Base-by-base conservation (phyloP, 495 filamentous ascomycete species). In the Acidiella bohemica region DNA sequence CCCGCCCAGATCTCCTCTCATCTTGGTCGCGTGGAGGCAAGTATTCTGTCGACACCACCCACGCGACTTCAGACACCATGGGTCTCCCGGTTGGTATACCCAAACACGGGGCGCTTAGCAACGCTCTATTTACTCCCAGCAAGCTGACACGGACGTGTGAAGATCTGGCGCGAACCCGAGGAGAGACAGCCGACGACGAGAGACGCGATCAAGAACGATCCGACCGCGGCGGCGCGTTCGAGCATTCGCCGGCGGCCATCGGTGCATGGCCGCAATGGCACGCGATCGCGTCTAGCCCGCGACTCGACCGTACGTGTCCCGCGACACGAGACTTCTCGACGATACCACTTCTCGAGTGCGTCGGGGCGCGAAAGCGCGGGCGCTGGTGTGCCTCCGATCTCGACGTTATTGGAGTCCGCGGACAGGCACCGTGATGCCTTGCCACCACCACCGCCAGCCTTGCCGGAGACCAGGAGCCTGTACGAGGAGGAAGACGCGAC, bases 161-260 rank as follows among this genome's bases (percentile, higher is more conserved):
- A 66, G 36, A 30, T 79, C 57, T 80, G 67, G 61, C 67, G 68
- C 50, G 68, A 73, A 50, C 70, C 73, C 16, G 36, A 41, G 6
- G 47, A 45, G 31, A 22, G 4, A 19, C 56, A 67, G 42, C 74
- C 75, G 51, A 63, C 68, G 22, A 25, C 28, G 13, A 73, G 75
- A 50, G 60, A 68, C 44, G 59, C 67, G 33, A 50, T 61, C 44
- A 76, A 78, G 44, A 62, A 67, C 29, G 68, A 77, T 36, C 53
- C 64, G 14, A 68, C 77, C 32, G 71, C 77, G 29, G 64, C 66
- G 42, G 63, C 72, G 47, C 80, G 84, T 52, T 87, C 82, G 18
- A 55, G 76, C 5, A 92, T 92, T 47, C 75, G 82, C 41, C 23
- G 47, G 12, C 29, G 34, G 32, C 24, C 42, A 7, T 39, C 41